These are phyloP conservation scores for Silene vulgaris DNA, from an alignment of 179 eudicot species.

Conservation along the genomic window DNA sequence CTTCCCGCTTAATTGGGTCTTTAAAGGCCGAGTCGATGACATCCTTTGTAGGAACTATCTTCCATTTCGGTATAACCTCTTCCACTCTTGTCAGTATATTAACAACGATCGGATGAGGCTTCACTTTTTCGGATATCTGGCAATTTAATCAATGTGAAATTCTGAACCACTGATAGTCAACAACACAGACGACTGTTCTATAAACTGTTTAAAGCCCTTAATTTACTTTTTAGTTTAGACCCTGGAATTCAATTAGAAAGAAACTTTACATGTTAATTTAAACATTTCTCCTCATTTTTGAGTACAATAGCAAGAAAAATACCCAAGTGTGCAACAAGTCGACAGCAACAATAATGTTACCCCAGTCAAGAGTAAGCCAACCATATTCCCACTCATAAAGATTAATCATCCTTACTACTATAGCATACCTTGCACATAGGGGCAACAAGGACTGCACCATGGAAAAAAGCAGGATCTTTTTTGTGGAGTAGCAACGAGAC, in stretches of 20 bases:
- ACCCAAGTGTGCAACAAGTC: too few species aligned
- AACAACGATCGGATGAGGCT: conserved; percentile 85
- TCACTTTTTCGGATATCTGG: conserved; percentile 95
- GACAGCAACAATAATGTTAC: too few species aligned
- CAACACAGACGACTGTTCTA: background rate
- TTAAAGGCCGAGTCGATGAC: conserved; percentile 85
- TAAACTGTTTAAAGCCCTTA: too few species aligned
- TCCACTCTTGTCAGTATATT: conserved; percentile 67
- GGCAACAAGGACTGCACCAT: conserved; percentile 92
- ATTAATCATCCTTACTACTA: background rate
- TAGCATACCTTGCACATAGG: conserved; percentile 94
- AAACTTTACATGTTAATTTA: too few species aligned
- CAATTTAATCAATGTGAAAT: background rate
- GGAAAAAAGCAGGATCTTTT: conserved; percentile 73
- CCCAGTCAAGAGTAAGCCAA: too few species aligned
- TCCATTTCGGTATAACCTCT: conserved; percentile 94
- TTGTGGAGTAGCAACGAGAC: conserved; percentile 78
- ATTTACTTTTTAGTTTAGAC: too few species aligned
- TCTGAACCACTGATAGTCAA: background rate
- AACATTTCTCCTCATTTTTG: too few species aligned
- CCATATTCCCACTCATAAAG: background rate
- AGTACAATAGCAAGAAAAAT: too few species aligned
- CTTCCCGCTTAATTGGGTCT: conserved; percentile 83
- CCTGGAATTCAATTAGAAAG: too few species aligned
- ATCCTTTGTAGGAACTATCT: conserved; percentile 91